A percentile compares a stretch with the other conserved stretches of the same genome.
phyloP scores from a whole-genome alignment of 495 filamentous ascomycete species.

The Emericellopsis terricola region DNA sequence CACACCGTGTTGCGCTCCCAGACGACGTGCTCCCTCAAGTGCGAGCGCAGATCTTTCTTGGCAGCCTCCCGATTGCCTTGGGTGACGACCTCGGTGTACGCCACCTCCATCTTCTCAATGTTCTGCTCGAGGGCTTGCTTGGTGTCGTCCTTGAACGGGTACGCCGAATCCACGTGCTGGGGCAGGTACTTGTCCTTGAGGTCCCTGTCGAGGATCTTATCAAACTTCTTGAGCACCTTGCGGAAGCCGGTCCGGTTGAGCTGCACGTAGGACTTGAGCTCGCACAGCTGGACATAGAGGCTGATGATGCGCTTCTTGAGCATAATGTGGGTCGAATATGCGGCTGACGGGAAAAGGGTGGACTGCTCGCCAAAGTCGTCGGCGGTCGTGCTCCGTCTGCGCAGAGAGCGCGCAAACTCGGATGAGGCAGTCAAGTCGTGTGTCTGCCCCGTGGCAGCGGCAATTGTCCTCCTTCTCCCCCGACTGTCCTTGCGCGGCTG shows the following conservation, averaged over 20 bases:
- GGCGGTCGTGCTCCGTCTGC: constrained; percentile 37
- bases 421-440: constrained; percentile 38
- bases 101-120: constrained; percentile 52
- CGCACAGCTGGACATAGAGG: constrained; percentile 84
- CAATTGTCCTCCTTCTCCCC: constrained; percentile 18
- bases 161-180: constrained; percentile 47
- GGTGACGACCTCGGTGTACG: constrained; percentile 68
- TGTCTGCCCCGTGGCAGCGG: constrained; percentile 19
- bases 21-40: constrained; percentile 91
- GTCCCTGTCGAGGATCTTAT: constrained; percentile 78
- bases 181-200: constrained; percentile 61
- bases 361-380: constrained; percentile 65
- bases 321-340: constrained; percentile 62
- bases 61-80: constrained; percentile 58
- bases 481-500: constrained; percentile 10
- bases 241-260: constrained; percentile 91
- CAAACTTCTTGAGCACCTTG: constrained; percentile 96
- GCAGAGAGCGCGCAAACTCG: constrained; percentile 25
- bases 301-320: constrained; percentile 80
- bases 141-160: constrained; percentile 58
- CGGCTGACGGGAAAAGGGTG: constrained; percentile 19
- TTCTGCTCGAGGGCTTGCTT: constrained; percentile 49
- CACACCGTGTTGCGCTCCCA: constrained; percentile 99
- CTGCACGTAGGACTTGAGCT: constrained; percentile 88
- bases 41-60: constrained; percentile 68